Evolutionary conservation across 129 eudicot genomes (phyloP).

Genomic region (Helianthus tuberosus): DNA sequence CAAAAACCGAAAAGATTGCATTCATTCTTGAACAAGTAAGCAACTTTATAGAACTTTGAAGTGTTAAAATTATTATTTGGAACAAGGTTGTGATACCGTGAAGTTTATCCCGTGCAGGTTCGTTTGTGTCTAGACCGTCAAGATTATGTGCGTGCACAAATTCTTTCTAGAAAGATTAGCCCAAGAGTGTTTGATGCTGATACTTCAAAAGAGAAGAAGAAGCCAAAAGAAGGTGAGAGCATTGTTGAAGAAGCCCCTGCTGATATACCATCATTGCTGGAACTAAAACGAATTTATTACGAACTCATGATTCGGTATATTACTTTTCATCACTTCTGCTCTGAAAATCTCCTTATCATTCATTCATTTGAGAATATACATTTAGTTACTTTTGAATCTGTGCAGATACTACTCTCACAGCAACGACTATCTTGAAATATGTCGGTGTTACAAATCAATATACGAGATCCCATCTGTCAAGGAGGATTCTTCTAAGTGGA

Average conservation of each 20-base stretch:
- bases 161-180: conserved; percentile 87
- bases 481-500: conserved; percentile 82
- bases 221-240: conserved; percentile 74
- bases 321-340: background rate
- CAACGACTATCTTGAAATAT: conserved; percentile 92
- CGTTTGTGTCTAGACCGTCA: conserved; percentile 86
- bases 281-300: conserved; percentile 78
- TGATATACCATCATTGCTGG: conserved; percentile 74
- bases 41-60: background rate
- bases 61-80: background rate
- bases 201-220: conserved; percentile 80
- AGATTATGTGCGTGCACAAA: conserved; percentile 95
- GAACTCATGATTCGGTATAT: conserved; percentile 82
- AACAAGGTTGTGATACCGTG: background rate
- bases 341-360: too few relatives aligned
- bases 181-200: conserved; percentile 88
- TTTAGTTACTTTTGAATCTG: background rate
- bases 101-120: conserved; percentile 46
- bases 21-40: conserved; percentile 89
- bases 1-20: conserved; percentile 86
- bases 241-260: conserved; percentile 86
- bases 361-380: background rate
- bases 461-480: conserved; percentile 91
- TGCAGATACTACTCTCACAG: conserved; percentile 75
- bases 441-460: conserved; percentile 90